These are phyloP conservation scores for Cucurbita pepo DNA, from an alignment of 306 rosid species.

Conservation along the genomic window DNA sequence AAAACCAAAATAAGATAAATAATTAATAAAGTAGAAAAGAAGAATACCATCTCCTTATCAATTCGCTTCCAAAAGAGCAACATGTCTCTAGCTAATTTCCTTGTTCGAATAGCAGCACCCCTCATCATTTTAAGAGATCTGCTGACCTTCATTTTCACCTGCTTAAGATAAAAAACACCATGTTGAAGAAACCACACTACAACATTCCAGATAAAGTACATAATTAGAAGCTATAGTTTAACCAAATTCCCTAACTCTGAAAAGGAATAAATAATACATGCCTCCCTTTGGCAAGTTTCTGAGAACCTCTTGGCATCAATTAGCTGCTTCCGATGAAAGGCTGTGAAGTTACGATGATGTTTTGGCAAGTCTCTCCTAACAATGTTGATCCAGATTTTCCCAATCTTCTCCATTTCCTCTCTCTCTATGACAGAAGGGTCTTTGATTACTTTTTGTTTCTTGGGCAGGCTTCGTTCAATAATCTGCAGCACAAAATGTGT, in stretches of 20 bases:
- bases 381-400: slow-evolving; percentile 72
- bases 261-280: slow-evolving; percentile 9
- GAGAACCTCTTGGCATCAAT: slow-evolving; percentile 85
- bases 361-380: slow-evolving; percentile 84
- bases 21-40: slow-evolving; percentile 7
- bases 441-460: slow-evolving; percentile 56
- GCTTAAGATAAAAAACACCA: slow-evolving; percentile 6
- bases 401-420: slow-evolving; percentile 81
- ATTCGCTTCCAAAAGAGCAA: slow-evolving; percentile 85
- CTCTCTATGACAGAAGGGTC: slow-evolving; percentile 71
- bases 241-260: not conserved
- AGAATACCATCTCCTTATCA: slow-evolving; percentile 83
- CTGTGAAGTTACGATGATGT: slow-evolving; percentile 60
- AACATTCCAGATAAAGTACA: not conserved
- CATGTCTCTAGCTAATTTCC: slow-evolving; percentile 89
- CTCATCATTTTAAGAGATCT: slow-evolving; percentile 72
- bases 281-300: slow-evolving; percentile 98
- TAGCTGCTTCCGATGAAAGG: slow-evolving; percentile 78
- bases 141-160: slow-evolving; percentile 81
- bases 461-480: slow-evolving; percentile 89
- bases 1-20: not conserved
- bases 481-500: slow-evolving; percentile 39
- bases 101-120: slow-evolving; percentile 71
- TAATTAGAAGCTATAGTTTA: not conserved
- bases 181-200: not conserved